Evolutionary conservation across 805 yeast genomes (phyloP).

Genomic region (Kazachstania taianensis): DNA sequence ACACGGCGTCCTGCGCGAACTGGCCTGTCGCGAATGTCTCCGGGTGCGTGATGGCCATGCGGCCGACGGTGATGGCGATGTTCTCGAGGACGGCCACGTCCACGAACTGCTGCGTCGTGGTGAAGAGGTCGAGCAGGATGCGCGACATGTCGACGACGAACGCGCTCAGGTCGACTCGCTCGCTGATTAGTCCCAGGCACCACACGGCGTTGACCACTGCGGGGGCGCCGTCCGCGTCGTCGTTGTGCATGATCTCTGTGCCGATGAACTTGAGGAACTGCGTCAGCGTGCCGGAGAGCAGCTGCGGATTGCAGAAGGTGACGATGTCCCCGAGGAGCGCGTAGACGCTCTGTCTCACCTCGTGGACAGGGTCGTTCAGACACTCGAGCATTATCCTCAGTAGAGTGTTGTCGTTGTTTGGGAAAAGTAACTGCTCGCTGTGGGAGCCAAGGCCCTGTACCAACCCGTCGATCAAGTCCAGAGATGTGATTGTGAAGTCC

Average conservation of each 20-base stretch:
- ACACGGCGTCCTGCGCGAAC: conserved; percentile 31
- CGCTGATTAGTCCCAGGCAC: conserved; percentile 82
- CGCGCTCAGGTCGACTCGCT: conserved; percentile 34
- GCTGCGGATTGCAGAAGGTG: conserved; percentile 37
- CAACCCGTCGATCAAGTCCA: conserved; percentile 86
- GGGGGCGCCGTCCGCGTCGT: conserved; percentile 27
- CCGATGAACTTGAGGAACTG: conserved; percentile 55
- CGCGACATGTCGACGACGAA: conserved; percentile 24
- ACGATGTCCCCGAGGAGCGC: conserved; percentile 89
- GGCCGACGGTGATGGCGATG: conserved; percentile 80
- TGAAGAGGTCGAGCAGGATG: conserved; percentile 22
- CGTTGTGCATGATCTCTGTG: conserved; percentile 46
- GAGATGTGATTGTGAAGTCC: conserved; percentile 79
- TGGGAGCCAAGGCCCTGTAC: conserved; percentile 76
- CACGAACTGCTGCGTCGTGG: conserved; percentile 17
- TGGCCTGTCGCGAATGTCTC: conserved; percentile 43
- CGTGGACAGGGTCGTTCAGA: conserved; percentile 65
- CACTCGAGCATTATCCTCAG: conserved; percentile 58
- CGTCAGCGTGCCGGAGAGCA: conserved; percentile 29
- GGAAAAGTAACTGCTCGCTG: conserved; percentile 37
- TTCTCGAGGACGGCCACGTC: conserved; percentile 62
- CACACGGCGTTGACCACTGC: conserved; percentile 65
- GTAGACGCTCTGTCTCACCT: conserved; percentile 88
- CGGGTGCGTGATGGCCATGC: conserved; percentile 61
- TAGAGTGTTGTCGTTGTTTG: conserved; percentile 32